Evolutionary conservation across 2,329 filamentous ascomycete genomes (phyloP), one percentile per base, ranked within the genome.

Genomic region (Penicillium hesseltinei): DNA sequence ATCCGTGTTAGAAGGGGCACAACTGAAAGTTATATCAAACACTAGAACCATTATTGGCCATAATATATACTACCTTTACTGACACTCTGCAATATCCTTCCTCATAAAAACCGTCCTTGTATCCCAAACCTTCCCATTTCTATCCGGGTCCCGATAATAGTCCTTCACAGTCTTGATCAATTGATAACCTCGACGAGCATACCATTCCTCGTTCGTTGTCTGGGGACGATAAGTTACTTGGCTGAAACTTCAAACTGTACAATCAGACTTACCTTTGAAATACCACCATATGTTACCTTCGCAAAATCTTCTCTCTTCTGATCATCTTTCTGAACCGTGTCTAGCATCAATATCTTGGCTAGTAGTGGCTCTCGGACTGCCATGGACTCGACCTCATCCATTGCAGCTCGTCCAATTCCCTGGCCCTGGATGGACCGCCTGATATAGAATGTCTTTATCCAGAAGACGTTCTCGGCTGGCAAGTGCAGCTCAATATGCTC

Each of bases 401-500:
- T 64, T 9, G 64, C 60, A 11, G 61, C 62, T 27, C 64, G 61
- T 1, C 64, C 64, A 6, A 65, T 54, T 2, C 64, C 64, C 15
- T 62, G 51, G 29, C 64, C 51, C 44, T 66, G 64, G 21, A 56
- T 49, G 1, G 54, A 31, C 5, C 35, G 44, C 3, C 29, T 52
- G 0, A 66, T 54, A 21, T 58, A 66, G 21, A 66, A 66, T 5
- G 61, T 54, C 43, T 65, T 65, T 15, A 66, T 61, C 64, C 64
- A 66, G 25, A 64, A 66, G 7, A 64, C 33, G 3, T 54, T 52
- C 13, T 46, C 38, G 0, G 45, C 38, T 3, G 63, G 62, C 6
- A 62, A 36, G 10, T 61, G 39, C 13, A 66, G 15, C 2, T 59
- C 53, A 17, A 61, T 13, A 2, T 51, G n/a, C 10, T 50, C 51